These are phyloP conservation scores for Penicillium paradoxum DNA, from an alignment of 495 filamentous ascomycete genomes.

Conservation along the genomic window DNA sequence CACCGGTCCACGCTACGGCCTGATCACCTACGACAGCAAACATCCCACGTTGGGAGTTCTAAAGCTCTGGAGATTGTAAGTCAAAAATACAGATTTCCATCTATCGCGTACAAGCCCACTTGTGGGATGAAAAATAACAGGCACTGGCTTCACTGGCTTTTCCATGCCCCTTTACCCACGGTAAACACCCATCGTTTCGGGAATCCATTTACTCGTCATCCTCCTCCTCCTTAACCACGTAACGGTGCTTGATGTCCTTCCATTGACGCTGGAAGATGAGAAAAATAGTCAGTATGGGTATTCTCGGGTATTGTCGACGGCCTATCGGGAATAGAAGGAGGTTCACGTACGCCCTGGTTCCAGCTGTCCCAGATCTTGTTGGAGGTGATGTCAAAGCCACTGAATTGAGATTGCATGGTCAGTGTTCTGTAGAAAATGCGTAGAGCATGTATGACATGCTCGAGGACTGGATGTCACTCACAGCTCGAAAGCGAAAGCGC, in stretches of 20 bases:
- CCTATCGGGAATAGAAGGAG: conserved; percentile 1
- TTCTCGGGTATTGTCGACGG: not conserved
- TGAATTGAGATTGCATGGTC: conserved; percentile 34
- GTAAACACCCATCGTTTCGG: conserved; percentile 7
- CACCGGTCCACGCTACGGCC: conserved; percentile 19
- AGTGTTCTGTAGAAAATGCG: conserved; percentile 2
- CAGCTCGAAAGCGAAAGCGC: conserved; percentile 92
- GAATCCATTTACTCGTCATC: conserved; percentile 43
- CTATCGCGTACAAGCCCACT: conserved; percentile 39
- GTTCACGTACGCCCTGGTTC: conserved; percentile 76
- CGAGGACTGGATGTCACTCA: conserved; percentile 44
- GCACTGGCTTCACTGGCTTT: conserved; percentile 14
- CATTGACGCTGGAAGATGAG: conserved; percentile 76
- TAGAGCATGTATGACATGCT: not conserved
- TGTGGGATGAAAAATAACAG: conserved; percentile 29
- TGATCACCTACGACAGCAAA: conserved; percentile 1
- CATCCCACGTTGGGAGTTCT: not conserved
- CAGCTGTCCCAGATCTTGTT: conserved; percentile 83
- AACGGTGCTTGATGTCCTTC: conserved; percentile 95
- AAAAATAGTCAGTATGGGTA: conserved; percentile 29
- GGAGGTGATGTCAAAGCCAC: conserved; percentile 69
- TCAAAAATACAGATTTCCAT: conserved; percentile 28
- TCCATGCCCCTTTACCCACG: conserved; percentile 18
- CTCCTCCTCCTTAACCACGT: conserved; percentile 64
- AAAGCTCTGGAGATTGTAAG: not conserved